Evolutionary conservation across 345 rosid genomes (phyloP).

Genomic region (Linum lewisii): DNA sequence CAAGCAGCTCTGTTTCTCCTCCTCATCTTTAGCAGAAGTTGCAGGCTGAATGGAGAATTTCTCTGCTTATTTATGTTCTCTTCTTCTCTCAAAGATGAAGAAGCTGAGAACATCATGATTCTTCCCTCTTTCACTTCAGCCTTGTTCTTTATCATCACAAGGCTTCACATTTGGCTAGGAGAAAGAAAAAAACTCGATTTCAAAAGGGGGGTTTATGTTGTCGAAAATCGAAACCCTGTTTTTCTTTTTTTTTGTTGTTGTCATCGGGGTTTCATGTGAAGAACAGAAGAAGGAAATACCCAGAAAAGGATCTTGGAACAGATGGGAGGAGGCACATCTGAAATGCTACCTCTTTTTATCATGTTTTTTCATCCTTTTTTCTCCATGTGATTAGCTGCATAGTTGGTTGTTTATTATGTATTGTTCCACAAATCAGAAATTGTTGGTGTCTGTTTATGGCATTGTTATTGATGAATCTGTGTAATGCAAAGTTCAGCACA

Average conservation of each 20-base stretch:
- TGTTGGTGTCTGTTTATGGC: slow-evolving; percentile 2
- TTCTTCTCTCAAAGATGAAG: slow-evolving; percentile 16
- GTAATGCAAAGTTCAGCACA: neutral
- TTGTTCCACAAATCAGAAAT: slow-evolving; percentile 26
- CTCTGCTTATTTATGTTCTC: slow-evolving; percentile 26
- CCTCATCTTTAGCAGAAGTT: slow-evolving; percentile 13
- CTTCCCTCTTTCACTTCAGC: slow-evolving; percentile 22
- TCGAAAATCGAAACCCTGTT: slow-evolving; percentile 13
- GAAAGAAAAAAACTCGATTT: slow-evolving; percentile 13
- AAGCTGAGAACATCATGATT: slow-evolving; percentile 10
- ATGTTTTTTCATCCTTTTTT: too few species aligned
- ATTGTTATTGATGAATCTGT: slow-evolving; percentile 29
- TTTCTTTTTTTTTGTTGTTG: slow-evolving; percentile 20
- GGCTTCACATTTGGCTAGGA: slow-evolving; percentile 20
- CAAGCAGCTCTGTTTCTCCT: slow-evolving; percentile 23
- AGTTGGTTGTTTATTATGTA: slow-evolving; percentile 11
- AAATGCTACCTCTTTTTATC: slow-evolving; percentile 17
- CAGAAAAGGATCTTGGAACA: slow-evolving; percentile 15
- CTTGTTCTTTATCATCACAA: slow-evolving; percentile 4
- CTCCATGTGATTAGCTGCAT: slow-evolving; percentile 31
- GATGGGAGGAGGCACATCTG: slow-evolving; percentile 18
- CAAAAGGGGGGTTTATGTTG: slow-evolving; percentile 21
- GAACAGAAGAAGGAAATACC: slow-evolving; percentile 11
- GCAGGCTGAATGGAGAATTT: slow-evolving; percentile 6
- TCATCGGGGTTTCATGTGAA: slow-evolving; percentile 26